Base-by-base conservation (phyloP, 2,329 filamentous ascomycete species). In the Colletotrichum gloeosporioides region DNA sequence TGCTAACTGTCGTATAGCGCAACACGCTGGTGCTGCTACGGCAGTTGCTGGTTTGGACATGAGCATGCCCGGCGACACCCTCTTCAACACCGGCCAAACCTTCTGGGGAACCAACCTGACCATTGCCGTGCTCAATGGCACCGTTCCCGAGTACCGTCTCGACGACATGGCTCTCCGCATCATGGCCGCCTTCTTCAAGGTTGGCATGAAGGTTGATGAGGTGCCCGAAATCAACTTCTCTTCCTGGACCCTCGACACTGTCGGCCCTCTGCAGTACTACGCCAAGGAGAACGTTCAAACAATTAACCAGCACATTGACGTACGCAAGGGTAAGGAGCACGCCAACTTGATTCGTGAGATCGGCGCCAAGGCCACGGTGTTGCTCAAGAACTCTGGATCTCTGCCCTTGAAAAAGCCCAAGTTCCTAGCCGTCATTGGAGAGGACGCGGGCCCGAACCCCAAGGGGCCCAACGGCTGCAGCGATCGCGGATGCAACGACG, bases 151-250 rank as follows among this genome's bases (percentile, higher is more conserved):
- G 79, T 98, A 94, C 90, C 92, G 96, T 67, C 83, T 99, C 12
- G 96, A 98, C 80, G 97, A 99, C 82, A 98, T 98, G 93, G 95
- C 92, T 7, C 94, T 95, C 84, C 93, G 97, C 80, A 98, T 94
- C 82, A 93, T 94, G 91, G 89, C 93, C 7, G 88, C 92, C 55
- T 92, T 90, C 82, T 94, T 93, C 87, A 93, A 94, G 84, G 91
- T 93, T 49, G 91, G 92, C 68, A 87, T 89, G 77, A 89, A 87
- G 0, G 79, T 92, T 3, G 84, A 86, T 29, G 81, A 85, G 6
- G 84, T 88, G 67, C 83, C 85, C 0, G 86, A 88, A 3, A 92
- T 95, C 84, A 99, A 96, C 89, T 98, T 98, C 86, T 93, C 94
- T 80, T 95, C 95, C 7, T 99, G 96, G 96, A 95, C 93, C 1